A percentile compares a stretch with the other conserved stretches of the same genome.
Conservation (phyloP, 306 rosid species). For the Cicer yamashitae region DNA sequence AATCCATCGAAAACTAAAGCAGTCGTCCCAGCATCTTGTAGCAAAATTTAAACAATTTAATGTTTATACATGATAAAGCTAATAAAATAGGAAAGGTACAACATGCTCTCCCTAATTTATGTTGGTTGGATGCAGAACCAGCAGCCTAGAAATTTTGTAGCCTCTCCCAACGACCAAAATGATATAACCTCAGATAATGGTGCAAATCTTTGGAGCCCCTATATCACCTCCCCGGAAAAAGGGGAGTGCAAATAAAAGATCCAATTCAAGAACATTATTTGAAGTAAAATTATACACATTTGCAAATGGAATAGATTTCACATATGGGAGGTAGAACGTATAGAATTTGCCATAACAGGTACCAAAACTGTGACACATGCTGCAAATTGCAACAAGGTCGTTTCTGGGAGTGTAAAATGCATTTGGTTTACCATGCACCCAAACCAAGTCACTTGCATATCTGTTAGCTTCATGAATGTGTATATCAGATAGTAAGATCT, state of each 20-base stretch:
- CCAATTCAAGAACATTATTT: constrained; percentile 54
- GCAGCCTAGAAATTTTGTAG: constrained; percentile 45
- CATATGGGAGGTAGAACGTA: constrained; percentile 41
- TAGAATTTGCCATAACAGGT: constrained; percentile 42
- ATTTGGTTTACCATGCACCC: constrained; percentile 48
- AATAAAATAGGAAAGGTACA: constrained; percentile 62
- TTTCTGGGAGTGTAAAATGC: constrained; percentile 37
- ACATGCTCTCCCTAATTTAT: constrained; percentile 54
- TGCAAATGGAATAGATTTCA: constrained; percentile 59
- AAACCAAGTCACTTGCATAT: constrained; percentile 22
- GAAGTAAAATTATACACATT: constrained; percentile 71
- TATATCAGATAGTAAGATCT: constrained; percentile 60
- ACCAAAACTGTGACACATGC: constrained; percentile 50
- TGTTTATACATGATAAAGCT: constrained; percentile 66
- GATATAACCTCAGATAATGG: constrained; percentile 44
- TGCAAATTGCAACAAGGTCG: constrained; percentile 46
- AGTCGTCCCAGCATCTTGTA: constrained; percentile 39
- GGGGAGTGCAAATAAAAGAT: constrained; percentile 50
- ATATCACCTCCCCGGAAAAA: constrained; percentile 56
- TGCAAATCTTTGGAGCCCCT: constrained; percentile 46
- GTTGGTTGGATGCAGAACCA: constrained; percentile 58
- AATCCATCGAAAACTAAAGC: constrained; percentile 38
- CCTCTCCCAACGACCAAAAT: constrained; percentile 54
- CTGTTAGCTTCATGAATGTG: constrained; percentile 26
- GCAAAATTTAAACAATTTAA: constrained; percentile 60